Base-by-base conservation (phyloP, 805 yeast species). In the Ogataea paraovalis region DNA sequence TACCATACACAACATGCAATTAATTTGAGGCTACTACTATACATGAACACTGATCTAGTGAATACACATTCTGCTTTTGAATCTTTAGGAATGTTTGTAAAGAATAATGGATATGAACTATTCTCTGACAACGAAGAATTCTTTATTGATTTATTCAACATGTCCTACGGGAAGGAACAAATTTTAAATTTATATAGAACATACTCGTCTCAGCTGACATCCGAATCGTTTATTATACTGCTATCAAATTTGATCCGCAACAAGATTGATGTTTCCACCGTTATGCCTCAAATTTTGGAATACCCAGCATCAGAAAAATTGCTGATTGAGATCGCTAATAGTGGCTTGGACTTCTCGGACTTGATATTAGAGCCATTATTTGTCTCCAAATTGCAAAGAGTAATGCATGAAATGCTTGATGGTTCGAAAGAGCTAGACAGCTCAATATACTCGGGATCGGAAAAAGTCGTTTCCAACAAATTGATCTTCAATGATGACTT, bases 1-100 rank as follows among this genome's bases (percentile, higher is more conserved):
- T 75, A 78, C 46, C 72, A 62, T 0, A 62, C 77, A 2, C 52
- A 73, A 9, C 88, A 83, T 54, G 73, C 83, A 0, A 62, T 80
- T 30, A 72, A 75, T 50, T 59, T 85, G 45, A 69, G 70, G 45
- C 56, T 79, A 7, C 48, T 82, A 28, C 60, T 75, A 14, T 67
- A 70, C 52, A 62, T 74, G 37, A 62, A 73, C 38, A 52, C 65
- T 0, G 49, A 62, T 7, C 53, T 58, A 1, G 49, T 59, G 9
- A 44, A 53, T 3, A 55, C 74, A 32, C 49, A 58, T 19, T 52
- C 60, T 0, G 53, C 69, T 44, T 44, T 77, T 23, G 56, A 64
- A 19, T 63, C 69, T 38, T 61, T 80, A 19, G 67, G 67, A 18
- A 65, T 64, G 28, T 75, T 78, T 56, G 54, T 71, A 3, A 61